phyloP scores from a whole-genome alignment of 768 basidiomycete genomes.

The Plicaturopsis crispa region DNA sequence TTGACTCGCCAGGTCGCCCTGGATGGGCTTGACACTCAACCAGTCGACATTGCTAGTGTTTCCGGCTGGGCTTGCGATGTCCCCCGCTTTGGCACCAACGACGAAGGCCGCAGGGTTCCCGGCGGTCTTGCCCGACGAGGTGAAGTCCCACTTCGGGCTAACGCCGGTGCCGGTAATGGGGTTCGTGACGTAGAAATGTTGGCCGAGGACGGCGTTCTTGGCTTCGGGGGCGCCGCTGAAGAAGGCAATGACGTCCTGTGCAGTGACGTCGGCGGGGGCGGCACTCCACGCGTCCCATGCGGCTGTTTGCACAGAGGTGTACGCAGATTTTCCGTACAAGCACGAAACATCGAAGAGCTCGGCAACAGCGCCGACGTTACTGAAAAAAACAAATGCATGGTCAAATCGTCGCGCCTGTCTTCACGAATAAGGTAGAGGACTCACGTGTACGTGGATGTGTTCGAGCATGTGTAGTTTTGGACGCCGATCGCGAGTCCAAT shows the following conservation, averaged over 20 bases:
- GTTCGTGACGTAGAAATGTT: conserved; percentile 35
- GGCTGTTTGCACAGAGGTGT: conserved; percentile 10
- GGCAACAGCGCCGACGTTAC: conserved; percentile 41
- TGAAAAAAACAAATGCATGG: conserved; percentile 11
- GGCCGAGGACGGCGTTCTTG: conserved; percentile 21
- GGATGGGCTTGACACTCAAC: conserved; percentile 38
- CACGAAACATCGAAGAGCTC: conserved; percentile 52
- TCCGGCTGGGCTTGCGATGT: conserved; percentile 33
- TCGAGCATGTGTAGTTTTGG: conserved; percentile 49
- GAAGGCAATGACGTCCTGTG: conserved; percentile 2
- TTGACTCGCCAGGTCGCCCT: conserved; percentile 40
- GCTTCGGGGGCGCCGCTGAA: conserved; percentile 3
- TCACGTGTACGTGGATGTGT: conserved; percentile 35
- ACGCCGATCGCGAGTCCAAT: conserved; percentile 40
- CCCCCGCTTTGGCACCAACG: conserved; percentile 33
- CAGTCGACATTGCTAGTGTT: conserved; percentile 41
- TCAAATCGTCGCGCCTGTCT: neutral
- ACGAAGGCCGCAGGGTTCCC: conserved; percentile 40
- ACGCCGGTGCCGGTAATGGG: conserved; percentile 31
- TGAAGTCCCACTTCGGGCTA: conserved; percentile 51
- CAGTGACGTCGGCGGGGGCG: conserved; percentile 8
- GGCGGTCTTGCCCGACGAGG: conserved; percentile 24
- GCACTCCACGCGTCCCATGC: conserved; percentile 23
- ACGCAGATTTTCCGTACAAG: conserved; percentile 22
- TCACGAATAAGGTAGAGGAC: too few species aligned